Conservation (phyloP, 208 protist species). For the Leishmania major region DNA sequence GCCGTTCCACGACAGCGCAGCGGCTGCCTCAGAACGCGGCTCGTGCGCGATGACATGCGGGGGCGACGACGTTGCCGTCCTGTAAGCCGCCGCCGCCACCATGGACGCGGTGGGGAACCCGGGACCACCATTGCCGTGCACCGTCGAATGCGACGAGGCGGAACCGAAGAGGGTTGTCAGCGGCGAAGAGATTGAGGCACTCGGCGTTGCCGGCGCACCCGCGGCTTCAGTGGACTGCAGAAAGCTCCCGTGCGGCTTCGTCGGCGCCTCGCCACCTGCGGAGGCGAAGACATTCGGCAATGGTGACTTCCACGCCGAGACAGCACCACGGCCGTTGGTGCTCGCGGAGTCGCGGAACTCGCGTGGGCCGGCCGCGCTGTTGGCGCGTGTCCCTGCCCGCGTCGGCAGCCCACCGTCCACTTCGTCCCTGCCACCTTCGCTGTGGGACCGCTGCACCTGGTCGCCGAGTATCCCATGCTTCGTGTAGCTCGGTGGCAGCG, state of each 20-base stretch:
- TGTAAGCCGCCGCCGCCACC: background rate
- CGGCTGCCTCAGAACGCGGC: background rate
- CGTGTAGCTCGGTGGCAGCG: slow-evolving; percentile 26
- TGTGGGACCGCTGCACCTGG: background rate
- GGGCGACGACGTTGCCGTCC: background rate
- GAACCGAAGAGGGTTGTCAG: background rate
- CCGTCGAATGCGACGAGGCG: background rate
- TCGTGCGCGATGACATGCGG: slow-evolving; percentile 5
- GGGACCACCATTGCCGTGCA: background rate
- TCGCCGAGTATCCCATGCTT: background rate
- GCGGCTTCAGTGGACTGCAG: background rate
- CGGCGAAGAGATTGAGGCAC: background rate
- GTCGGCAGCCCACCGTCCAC: background rate
- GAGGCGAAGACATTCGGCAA: background rate
- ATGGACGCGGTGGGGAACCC: background rate
- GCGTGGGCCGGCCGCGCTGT: too few relatives aligned
- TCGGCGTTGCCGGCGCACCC: background rate
- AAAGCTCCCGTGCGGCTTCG: background rate
- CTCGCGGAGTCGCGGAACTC: background rate
- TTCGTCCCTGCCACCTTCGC: background rate
- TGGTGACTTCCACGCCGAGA: background rate
- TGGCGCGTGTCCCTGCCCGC: background rate
- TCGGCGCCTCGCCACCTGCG: background rate
- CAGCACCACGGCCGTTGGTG: background rate
- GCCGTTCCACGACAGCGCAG: background rate